Percentiles rank a stretch among this genome's conserved stretches.
These are phyloP conservation scores for Mortierella sp. DNA, from an alignment of 371 early-diverging fungal genomes.

Conservation along the genomic window DNA sequence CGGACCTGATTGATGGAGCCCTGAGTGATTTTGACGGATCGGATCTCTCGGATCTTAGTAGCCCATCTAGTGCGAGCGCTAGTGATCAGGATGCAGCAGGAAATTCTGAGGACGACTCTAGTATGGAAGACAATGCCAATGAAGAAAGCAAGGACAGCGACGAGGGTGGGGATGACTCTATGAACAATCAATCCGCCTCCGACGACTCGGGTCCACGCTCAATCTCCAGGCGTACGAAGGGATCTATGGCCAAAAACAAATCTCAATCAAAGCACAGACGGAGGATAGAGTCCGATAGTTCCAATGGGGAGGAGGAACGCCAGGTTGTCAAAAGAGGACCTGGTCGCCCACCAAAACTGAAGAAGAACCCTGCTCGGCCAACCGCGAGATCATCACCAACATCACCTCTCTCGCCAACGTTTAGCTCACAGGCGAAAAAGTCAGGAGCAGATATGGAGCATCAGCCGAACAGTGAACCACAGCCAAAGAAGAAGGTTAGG, in stretches of 20 bases:
- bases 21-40: conserved; percentile 47
- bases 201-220: conserved; percentile 29
- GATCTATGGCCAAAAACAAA: background rate
- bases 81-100: conserved; percentile 22
- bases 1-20: conserved; percentile 33
- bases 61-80: conserved; percentile 38
- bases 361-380: conserved; percentile 9
- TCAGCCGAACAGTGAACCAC: conserved; percentile 11
- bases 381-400: conserved; percentile 13
- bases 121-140: conserved; percentile 14
- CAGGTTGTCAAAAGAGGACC: conserved; percentile 20
- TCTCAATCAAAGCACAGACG: conserved; percentile 19
- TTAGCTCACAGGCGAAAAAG: conserved; percentile 12
- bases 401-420: conserved; percentile 15
- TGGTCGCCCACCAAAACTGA: conserved; percentile 38
- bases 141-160: conserved; percentile 20
- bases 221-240: conserved; percentile 12
- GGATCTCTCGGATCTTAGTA: conserved; percentile 49
- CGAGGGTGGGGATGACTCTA: conserved; percentile 16
- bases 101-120: conserved; percentile 21
- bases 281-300: conserved; percentile 42
- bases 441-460: background rate
- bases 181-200: conserved; percentile 20
- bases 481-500: conserved; percentile 32
- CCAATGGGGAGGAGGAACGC: conserved; percentile 26